Base-by-base conservation (phyloP, 371 early-diverging fungal species). In the Mucor mucedo region DNA sequence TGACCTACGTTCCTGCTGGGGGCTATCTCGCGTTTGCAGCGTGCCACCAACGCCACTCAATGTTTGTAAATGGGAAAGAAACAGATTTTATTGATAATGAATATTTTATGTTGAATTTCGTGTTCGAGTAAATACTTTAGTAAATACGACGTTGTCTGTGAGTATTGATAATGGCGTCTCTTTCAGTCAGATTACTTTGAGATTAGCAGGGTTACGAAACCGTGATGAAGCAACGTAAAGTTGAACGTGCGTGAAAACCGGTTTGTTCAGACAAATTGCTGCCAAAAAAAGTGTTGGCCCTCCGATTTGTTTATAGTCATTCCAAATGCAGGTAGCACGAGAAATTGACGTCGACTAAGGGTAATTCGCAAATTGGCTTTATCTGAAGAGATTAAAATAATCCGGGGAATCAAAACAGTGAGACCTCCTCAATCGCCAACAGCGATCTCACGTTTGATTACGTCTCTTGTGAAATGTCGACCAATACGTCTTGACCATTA, bases 301-400 rank as follows among this genome's bases (percentile, higher is more conserved):
- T 73, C 73, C 3, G 73, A 28, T 56, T 73, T 77, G 53, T 77
- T 71, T n/a, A 77, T 69, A 4, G 66, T 71, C 68, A 77, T 66
- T 0, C 63, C 57, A 63, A 71, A 73, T 0, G 73, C 69, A 10
- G 63, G 66, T 29, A 52, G 40, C 21, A 77, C 41, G 2, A 66
- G 71, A 11, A 76, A 76, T 50, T 62, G 62, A 13, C 7, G 2
- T 0, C 48, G 38, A 2, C 32, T 2, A 30, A 62, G 54, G 2
- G 45, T 40, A 7, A 60, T 8, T 2, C 7, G 42, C 3, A n/a
- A 13, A 9, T 30, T 33, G 4, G 42, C 10, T 6, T 42, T 42
- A 42, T 42, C 42, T 3, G 10, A 14, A n/a, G 42, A 42, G 8
- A 45, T n/a, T 16, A 61, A 14, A 21, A 44, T 54, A 21, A 54